phyloP scores from a whole-genome alignment of 1,139 yeast species.

The Nakaseomyces nivariensis region DNA sequence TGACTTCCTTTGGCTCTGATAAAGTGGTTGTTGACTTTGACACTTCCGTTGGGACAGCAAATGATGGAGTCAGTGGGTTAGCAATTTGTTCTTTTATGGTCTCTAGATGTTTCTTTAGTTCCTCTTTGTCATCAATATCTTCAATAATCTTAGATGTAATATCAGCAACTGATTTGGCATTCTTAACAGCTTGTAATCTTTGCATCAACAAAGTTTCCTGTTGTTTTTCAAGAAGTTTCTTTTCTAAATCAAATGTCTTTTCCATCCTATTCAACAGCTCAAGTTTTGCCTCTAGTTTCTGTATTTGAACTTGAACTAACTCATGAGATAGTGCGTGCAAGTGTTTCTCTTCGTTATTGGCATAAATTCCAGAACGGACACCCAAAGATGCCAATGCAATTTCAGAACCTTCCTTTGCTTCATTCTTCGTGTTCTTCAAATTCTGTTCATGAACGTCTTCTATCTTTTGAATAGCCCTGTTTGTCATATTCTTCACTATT shows the following conservation, averaged over 20 bases:
- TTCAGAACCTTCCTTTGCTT: constrained; percentile 40
- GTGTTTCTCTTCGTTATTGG: constrained; percentile 73
- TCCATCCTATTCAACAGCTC: constrained; percentile 64
- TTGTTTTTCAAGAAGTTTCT: constrained; percentile 60
- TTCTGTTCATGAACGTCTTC: constrained; percentile 39
- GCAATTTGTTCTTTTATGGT: constrained; percentile 43
- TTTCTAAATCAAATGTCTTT: constrained; percentile 67
- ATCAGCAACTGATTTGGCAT: constrained; percentile 17
- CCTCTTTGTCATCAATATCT: constrained; percentile 12
- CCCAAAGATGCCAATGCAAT: constrained; percentile 61
- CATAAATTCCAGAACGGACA: constrained; percentile 74
- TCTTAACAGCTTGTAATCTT: constrained; percentile 48
- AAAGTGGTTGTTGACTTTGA: constrained; percentile 5
- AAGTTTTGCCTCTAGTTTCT: constrained; percentile 69
- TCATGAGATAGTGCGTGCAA: constrained; percentile 50
- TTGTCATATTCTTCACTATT: constrained; percentile 74
- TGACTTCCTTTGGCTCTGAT: constrained; percentile 32
- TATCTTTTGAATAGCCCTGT: constrained; percentile 44
- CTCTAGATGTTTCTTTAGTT: constrained; percentile 22
- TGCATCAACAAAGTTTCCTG: constrained; percentile 79
- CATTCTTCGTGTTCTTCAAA: constrained; percentile 1
- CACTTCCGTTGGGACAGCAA: constrained; percentile 9
- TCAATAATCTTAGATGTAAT: constrained; percentile 18
- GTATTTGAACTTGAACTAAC: constrained; percentile 61
- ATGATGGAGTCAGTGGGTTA: constrained; percentile 38